Conservation (phyloP, 106 monocot genomes). For the Allium sativum region DNA sequence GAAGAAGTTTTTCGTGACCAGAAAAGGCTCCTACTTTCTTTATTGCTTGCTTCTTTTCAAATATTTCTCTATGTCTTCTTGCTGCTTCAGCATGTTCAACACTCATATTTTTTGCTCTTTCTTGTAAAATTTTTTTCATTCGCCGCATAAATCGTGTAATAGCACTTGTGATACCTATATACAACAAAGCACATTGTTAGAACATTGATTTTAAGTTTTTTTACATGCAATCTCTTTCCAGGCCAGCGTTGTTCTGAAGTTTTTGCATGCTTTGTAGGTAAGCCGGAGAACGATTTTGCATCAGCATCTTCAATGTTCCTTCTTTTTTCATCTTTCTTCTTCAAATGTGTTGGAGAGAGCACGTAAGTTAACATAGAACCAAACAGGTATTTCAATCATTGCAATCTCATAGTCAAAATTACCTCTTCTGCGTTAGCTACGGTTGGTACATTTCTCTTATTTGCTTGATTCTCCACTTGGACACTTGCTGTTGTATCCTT, state of each 20-base stretch:
- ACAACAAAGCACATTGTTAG: background rate
- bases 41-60: constrained; percentile 30
- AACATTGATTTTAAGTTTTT: background rate
- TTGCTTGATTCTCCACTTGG: constrained; percentile 64
- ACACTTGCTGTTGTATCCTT: constrained; percentile 37
- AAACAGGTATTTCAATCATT: too few species aligned
- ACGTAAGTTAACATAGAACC: background rate
- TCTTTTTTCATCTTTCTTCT: constrained; percentile 24
- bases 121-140: constrained; percentile 70
- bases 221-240: background rate
- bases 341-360: constrained; percentile 4
- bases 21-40: background rate
- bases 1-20: constrained; percentile 34
- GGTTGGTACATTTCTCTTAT: constrained; percentile 75
- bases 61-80: background rate
- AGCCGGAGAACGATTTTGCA: constrained; percentile 16
- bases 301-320: constrained; percentile 13
- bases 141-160: constrained; percentile 32
- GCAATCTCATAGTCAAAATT: background rate
- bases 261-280: background rate
- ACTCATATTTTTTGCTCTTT: constrained; percentile 67
- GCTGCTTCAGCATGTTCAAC: constrained; percentile 59
- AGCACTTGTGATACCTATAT: background rate
- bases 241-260: too few species aligned
- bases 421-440: constrained; percentile 44